These are phyloP conservation scores for Hibiscus syriacus DNA, from an alignment of 345 rosid species.

Conservation along the genomic window DNA sequence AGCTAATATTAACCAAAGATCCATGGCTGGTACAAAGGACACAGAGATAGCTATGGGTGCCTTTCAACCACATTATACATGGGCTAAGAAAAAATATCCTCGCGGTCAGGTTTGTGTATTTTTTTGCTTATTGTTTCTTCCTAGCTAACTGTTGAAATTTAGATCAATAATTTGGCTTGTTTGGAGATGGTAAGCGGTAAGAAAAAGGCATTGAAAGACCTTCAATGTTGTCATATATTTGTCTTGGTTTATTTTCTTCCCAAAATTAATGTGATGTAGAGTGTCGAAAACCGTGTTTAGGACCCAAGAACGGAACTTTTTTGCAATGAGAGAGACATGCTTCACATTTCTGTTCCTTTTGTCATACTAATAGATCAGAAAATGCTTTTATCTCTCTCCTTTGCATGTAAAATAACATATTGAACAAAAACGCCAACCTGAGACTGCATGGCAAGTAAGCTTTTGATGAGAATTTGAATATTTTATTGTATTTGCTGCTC, in stretches of 20 bases:
- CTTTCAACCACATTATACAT: slow-evolving; percentile 83
- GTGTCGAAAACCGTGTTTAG: too few relatives aligned
- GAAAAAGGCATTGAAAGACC: not conserved
- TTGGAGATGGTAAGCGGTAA: not conserved
- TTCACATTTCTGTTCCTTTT: not conserved
- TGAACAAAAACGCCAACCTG: not conserved
- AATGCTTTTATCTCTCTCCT: not conserved
- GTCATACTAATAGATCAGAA: not conserved
- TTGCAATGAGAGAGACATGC: not conserved
- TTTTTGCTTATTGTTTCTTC: not conserved
- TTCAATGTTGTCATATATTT: not conserved
- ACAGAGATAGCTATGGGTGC: slow-evolving; percentile 90
- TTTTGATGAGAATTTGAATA: not conserved
- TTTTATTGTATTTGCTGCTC: not conserved
- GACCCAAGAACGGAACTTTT: too few relatives aligned
- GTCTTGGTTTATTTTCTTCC: not conserved
- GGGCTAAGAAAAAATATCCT: slow-evolving; percentile 59
- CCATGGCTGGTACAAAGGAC: too few relatives aligned
- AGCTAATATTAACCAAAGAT: too few relatives aligned
- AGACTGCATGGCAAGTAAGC: not conserved
- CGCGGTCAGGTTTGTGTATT: slow-evolving; percentile 57
- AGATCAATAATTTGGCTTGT: not conserved
- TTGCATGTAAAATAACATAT: not conserved
- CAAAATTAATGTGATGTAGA: too few relatives aligned
- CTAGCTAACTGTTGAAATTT: not conserved